phyloP scores from a whole-genome alignment of 371 early-diverging fungal species.

The Coemansia sp. region DNA sequence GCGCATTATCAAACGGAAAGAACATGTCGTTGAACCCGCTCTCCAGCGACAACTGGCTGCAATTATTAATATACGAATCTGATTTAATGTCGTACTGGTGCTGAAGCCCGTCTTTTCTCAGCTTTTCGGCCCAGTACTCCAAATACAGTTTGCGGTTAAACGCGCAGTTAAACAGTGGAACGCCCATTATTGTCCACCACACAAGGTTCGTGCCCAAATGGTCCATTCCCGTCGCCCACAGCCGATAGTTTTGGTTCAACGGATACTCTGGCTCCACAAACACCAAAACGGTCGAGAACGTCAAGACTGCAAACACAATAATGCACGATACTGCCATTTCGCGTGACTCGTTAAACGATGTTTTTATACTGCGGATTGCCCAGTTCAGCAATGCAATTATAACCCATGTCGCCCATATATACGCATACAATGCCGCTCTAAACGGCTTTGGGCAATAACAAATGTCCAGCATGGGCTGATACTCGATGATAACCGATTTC shows the following conservation, averaged over 20 bases:
- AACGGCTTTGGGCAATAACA: conserved; percentile 39
- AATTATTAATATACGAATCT: neutral
- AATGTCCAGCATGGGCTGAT: conserved; percentile 18
- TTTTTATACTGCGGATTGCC: conserved; percentile 46
- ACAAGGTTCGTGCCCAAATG: conserved; percentile 21
- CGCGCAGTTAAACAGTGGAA: conserved; percentile 26
- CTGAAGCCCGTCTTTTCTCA: conserved; percentile 34
- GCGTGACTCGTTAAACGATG: conserved; percentile 45
- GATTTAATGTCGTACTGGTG: conserved; percentile 22
- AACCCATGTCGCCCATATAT: conserved; percentile 44
- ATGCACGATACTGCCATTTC: conserved; percentile 17
- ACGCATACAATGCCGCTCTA: conserved; percentile 24
- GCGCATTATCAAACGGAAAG: conserved; percentile 23
- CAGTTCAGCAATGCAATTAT: conserved; percentile 35
- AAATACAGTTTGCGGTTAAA: conserved; percentile 21
- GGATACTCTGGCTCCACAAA: conserved; percentile 18
- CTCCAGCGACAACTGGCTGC: neutral
- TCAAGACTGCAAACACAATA: conserved; percentile 14
- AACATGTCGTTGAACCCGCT: neutral
- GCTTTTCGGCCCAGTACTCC: conserved; percentile 20
- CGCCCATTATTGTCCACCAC: conserved; percentile 43
- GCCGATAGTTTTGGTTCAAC: conserved; percentile 6
- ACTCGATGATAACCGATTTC: conserved; percentile 22
- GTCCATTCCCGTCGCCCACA: conserved; percentile 18
- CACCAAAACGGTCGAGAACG: conserved; percentile 16